Percentiles rank a stretch among this genome's conserved stretches.
phyloP scores from a whole-genome alignment of 192 early-diverging fungal genomes.

The Geranomyces variabilis region DNA sequence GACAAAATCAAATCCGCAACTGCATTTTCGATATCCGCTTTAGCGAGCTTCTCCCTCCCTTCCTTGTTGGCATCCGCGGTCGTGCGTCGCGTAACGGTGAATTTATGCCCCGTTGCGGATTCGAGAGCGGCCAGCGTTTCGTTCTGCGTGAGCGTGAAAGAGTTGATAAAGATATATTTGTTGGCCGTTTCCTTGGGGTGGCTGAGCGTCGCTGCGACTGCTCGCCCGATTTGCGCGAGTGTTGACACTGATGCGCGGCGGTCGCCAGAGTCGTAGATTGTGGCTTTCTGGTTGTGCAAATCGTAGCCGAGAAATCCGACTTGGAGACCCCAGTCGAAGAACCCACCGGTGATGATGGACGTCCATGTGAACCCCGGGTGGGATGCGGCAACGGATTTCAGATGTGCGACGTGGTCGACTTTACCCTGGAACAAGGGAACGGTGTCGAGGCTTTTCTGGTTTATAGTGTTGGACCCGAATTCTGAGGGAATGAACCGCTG shows the following conservation, averaged over 20 bases:
- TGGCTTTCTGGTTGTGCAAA: neutral
- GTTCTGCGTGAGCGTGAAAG: neutral
- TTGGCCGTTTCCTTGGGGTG: slow-evolving; percentile 6
- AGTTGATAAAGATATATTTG: neutral
- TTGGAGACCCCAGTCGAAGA: slow-evolving; percentile 11
- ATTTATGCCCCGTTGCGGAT: neutral
- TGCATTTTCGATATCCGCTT: neutral
- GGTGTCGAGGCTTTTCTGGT: neutral
- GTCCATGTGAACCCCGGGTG: slow-evolving; percentile 1
- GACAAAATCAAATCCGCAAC: neutral
- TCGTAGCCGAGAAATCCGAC: slow-evolving; percentile 1
- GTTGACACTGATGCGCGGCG: neutral
- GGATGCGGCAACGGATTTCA: neutral
- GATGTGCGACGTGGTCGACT: neutral
- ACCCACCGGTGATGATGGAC: neutral
- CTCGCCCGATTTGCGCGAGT: neutral
- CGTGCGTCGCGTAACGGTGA: neutral
- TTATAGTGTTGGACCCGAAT: slow-evolving; percentile 10
- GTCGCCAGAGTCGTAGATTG: slow-evolving; percentile 3
- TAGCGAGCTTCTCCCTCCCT: neutral
- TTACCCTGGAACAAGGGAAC: neutral
- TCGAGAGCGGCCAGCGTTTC: slow-evolving; percentile 5
- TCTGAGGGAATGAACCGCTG: slow-evolving; percentile 12
- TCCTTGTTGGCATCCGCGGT: neutral
- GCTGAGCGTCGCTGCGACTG: neutral